Evolutionary conservation across 2,329 filamentous ascomycete species (phyloP).

Genomic region (Boeremia lycopersici): DNA sequence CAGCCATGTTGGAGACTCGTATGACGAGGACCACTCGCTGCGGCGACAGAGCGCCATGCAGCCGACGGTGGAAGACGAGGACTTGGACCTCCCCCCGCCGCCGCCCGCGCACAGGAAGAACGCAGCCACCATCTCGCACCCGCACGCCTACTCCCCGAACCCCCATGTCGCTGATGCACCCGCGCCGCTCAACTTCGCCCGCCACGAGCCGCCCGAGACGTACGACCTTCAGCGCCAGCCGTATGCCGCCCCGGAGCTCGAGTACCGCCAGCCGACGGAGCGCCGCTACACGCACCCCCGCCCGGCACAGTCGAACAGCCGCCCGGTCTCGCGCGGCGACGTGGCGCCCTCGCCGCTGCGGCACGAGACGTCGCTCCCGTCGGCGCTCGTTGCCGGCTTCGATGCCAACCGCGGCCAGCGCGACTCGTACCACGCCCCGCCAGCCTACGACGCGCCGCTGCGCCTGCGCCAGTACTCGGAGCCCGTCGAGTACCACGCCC

Average conservation of each 20-base stretch:
- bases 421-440: conserved; percentile 10
- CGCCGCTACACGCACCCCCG: conserved; percentile 43
- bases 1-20: conserved; percentile 37
- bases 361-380: conserved; percentile 37
- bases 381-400: conserved; percentile 42
- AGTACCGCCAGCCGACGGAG: conserved; percentile 31
- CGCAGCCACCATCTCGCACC: conserved; percentile 38
- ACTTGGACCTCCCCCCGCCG: conserved; percentile 57
- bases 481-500: conserved; percentile 40
- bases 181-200: conserved; percentile 40
- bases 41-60: conserved; percentile 60
- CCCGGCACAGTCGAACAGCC: conserved; percentile 28
- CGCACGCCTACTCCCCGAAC: conserved; percentile 29
- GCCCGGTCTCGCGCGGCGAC: conserved; percentile 42
- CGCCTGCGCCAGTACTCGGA: conserved; percentile 43
- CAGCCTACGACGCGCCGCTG: conserved; percentile 28
- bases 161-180: conserved; percentile 35
- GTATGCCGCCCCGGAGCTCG: conserved; percentile 33
- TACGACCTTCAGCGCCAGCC: conserved; percentile 36
- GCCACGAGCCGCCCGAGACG: conserved; percentile 35
- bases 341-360: conserved; percentile 42
- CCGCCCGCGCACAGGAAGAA: conserved; percentile 48
- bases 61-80: conserved; percentile 68
- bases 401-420: conserved; percentile 26
- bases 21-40: conserved; percentile 55